phyloP scores from a whole-genome alignment of 352 stramenopile species.

The Blastocystis sp. region DNA sequence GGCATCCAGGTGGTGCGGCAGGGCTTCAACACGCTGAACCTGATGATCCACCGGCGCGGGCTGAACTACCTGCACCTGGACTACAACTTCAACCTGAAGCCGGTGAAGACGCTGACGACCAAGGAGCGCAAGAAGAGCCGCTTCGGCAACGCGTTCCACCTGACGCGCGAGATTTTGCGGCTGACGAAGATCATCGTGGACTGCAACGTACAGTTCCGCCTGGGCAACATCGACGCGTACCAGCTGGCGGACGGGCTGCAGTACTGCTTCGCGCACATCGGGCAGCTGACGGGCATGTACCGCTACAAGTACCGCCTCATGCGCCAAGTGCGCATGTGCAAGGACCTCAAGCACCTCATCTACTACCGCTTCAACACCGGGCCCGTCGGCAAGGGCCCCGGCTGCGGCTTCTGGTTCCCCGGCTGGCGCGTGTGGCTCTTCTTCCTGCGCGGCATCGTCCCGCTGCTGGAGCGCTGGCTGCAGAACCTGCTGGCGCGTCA shows the following conservation, averaged over 20 bases:
- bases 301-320: conserved; percentile 97
- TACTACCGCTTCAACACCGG: conserved; percentile 99
- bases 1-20: conserved; percentile 94
- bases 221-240: conserved; percentile 98
- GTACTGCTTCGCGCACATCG: conserved; percentile 97
- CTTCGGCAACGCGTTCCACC: conserved; percentile 88
- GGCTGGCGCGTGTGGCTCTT: conserved; percentile 99
- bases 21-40: conserved; percentile 99
- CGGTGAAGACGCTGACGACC: conserved; percentile 99
- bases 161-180: conserved; percentile 95
- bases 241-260: conserved; percentile 97
- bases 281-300: conserved; percentile 98
- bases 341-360: conserved; percentile 99
- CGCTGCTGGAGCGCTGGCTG: conserved; percentile 95
- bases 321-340: conserved; percentile 95
- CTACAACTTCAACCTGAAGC: conserved; percentile 99
- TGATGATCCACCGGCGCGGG: conserved; percentile 98
- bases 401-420: conserved; percentile 96
- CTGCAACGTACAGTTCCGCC: conserved; percentile 96
- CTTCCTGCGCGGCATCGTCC: conserved; percentile 96
- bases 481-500: conserved; percentile 96
- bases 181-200: conserved; percentile 99
- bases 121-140: conserved; percentile 99
- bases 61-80: conserved; percentile 99
- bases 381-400: conserved; percentile 95